Evolutionary conservation across 352 stramenopile genomes (phyloP), one percentile per base, ranked within the genome.

Genomic region (Phytopythium vexans): DNA sequence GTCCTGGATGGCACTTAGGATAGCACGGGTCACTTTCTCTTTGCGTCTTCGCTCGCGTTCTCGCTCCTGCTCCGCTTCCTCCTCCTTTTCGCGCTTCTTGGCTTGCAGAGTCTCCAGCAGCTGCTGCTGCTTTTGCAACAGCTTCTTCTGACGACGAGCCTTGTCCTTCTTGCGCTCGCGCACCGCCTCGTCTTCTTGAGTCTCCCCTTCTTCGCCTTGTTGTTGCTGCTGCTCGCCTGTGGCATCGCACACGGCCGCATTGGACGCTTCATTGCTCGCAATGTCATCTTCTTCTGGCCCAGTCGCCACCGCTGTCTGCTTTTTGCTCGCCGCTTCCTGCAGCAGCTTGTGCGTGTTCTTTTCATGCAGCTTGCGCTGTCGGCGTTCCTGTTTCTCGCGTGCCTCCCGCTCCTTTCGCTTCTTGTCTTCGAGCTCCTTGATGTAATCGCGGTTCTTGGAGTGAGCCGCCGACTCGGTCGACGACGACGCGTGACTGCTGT

Each of bases 351-450:
- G 56, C 5, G 61, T 80, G 43, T 72, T 66, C 48, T 91, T 89
- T 32, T 79, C 66, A 21, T 86, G 81, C 16, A 77, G 62, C 27
- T 86, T 84, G 33, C 81, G 69, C 49, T 83, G 74, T 10, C 80
- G 66, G 42, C 63, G 56, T 41, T 86, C 69, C 12, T 80, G 53
- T 40, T 64, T 63, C 11, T 48, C 66, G 34, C 74, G 66, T 1
- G 78, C 66, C 39, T 88, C 73, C 16, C 79, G 82, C 53, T 88
- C 71, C n/a, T 76, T 74, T 3, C 68, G 56, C 61, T 88, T 89
- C 48, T 88, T 85, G 34, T 88, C 77, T 62, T 89, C 82, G 6
- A 92, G 55, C 11, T 78, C 77, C 21, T 80, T 82, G 47, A 89
- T 88, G 38, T 77, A 88, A 16, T 83, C 72, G 16, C 72, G 75